Conservation (phyloP, 73 alveolate genomes). For the Urostyla sp. region DNA sequence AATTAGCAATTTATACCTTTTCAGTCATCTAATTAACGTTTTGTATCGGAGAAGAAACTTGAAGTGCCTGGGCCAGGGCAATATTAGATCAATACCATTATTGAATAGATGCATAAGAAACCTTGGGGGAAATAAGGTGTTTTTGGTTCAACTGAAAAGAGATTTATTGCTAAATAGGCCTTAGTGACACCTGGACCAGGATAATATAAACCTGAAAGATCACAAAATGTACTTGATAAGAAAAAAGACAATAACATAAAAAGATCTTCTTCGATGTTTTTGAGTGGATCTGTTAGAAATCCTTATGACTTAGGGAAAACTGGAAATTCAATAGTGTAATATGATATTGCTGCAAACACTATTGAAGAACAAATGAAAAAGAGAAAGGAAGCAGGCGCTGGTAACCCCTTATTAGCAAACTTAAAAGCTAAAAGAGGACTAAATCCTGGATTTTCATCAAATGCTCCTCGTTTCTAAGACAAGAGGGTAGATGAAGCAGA, state of each 20-base stretch:
- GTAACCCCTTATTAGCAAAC: constrained; percentile 69
- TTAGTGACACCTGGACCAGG: constrained; percentile 81
- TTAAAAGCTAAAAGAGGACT: constrained; percentile 55
- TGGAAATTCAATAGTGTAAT: constrained; percentile 6
- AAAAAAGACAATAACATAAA: constrained; percentile 59
- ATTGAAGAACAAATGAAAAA: constrained; percentile 42
- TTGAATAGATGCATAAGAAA: constrained; percentile 59
- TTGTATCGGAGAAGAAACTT: constrained; percentile 20
- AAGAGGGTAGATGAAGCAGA: constrained; percentile 65
- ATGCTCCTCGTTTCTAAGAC: constrained; percentile 47
- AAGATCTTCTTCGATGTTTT: constrained; percentile 69
- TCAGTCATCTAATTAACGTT: constrained; percentile 21
- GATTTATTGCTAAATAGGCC: constrained; percentile 62
- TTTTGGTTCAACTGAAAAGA: constrained; percentile 80
- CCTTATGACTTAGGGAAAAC: constrained; percentile 39
- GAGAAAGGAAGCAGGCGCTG: constrained; percentile 55
- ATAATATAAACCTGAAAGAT: constrained; percentile 60
- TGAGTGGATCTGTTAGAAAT: constrained; percentile 58
- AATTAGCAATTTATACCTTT: too few species aligned
- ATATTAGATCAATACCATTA: constrained; percentile 45
- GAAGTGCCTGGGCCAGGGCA: constrained; percentile 81
- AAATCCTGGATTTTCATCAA: constrained; percentile 53
- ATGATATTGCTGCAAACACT: constrained; percentile 34
- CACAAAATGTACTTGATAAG: constrained; percentile 28
- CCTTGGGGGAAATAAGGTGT: constrained; percentile 84